Conservation (phyloP, 2,329 filamentous ascomycete genomes). For the Corinectria fuckeliana region DNA sequence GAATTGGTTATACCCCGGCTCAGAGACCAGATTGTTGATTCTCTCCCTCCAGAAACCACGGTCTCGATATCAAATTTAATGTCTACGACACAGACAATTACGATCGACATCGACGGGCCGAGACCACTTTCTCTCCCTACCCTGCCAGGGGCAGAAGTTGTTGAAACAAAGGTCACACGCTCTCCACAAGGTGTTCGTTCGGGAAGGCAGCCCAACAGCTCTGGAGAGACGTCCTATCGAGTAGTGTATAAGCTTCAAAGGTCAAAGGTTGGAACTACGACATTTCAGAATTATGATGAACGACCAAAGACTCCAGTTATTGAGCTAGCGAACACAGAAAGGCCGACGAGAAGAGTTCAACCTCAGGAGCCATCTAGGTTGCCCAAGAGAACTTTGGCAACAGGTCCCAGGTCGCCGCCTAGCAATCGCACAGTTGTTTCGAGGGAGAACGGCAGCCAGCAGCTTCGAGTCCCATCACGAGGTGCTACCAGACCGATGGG, state of each 20-base stretch:
- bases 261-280: conserved; percentile 54
- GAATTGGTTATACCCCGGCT: conserved; percentile 53
- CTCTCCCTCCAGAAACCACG: conserved; percentile 62
- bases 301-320: conserved; percentile 34
- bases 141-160: conserved; percentile 64
- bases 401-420: conserved; percentile 13
- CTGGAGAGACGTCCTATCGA: conserved; percentile 51
- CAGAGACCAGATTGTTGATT: conserved; percentile 60
- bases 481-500: not conserved
- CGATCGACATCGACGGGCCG: conserved; percentile 65
- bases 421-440: not conserved
- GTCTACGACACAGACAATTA: conserved; percentile 67
- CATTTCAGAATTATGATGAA: conserved; percentile 45
- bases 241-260: conserved; percentile 66
- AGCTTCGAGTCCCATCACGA: not conserved
- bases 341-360: conserved; percentile 8
- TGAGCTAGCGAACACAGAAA: conserved; percentile 39
- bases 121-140: conserved; percentile 58
- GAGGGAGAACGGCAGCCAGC: not conserved
- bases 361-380: conserved; percentile 20
- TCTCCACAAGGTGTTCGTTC: conserved; percentile 18
- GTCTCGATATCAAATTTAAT: conserved; percentile 67
- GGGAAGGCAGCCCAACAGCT: conserved; percentile 28
- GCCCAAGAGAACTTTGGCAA: conserved; percentile 18
- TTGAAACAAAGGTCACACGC: conserved; percentile 55